A percentile compares a stretch with the other conserved stretches of the same genome.
Evolutionary conservation across 2,329 filamentous ascomycete species (phyloP).

Genomic region (Periconia sp.): DNA sequence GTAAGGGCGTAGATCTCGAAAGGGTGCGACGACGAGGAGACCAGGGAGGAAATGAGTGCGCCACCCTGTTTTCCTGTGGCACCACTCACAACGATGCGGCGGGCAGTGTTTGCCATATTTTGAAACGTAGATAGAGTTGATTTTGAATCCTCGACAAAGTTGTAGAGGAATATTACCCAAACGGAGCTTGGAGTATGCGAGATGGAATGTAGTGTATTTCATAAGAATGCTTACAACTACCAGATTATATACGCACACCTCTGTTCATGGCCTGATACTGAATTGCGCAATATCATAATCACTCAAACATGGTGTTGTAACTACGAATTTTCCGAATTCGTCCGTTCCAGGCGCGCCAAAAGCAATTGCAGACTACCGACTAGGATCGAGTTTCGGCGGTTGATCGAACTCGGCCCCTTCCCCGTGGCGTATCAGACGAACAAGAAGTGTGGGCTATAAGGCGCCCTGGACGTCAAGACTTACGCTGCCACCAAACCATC

Average conservation of each 20-base stretch:
- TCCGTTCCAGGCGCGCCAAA: neutral
- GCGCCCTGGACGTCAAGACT: neutral
- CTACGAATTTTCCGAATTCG: neutral
- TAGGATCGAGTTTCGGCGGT: neutral
- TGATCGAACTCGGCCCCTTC: neutral
- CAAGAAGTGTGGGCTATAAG: too few relatives aligned
- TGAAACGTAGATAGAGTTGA: neutral
- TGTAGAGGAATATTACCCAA: neutral
- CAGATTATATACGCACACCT: neutral
- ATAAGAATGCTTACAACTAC: neutral
- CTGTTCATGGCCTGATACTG: neutral
- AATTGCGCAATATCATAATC: neutral
- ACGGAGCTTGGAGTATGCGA: neutral
- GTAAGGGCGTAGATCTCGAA: slow-evolving; percentile 61
- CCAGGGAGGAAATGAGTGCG: slow-evolving; percentile 43
- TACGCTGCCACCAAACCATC: neutral
- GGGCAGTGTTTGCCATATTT: slow-evolving; percentile 30
- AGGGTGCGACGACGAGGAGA: slow-evolving; percentile 29
- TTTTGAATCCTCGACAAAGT: neutral
- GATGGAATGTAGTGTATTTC: too few relatives aligned
- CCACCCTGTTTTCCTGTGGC: slow-evolving; percentile 52
- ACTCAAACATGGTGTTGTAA: neutral
- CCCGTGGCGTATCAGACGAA: too few relatives aligned
- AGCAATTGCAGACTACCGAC: neutral
- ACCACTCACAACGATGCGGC: slow-evolving; percentile 42